Conservation (phyloP, 2,329 filamentous ascomycete genomes). For the Thielaviopsis musarum region DNA sequence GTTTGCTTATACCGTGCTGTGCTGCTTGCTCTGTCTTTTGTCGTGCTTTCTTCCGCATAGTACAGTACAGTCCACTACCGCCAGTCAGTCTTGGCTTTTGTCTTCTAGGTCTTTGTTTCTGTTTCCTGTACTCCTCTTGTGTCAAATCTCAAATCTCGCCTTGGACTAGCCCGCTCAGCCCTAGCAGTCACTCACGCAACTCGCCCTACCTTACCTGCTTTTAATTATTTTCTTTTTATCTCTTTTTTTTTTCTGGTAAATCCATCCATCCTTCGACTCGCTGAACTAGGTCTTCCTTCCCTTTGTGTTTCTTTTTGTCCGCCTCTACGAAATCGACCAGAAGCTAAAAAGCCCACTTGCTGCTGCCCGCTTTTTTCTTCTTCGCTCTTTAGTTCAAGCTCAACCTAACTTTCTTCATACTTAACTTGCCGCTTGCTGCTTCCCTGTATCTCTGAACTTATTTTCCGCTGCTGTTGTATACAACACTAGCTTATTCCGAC, state of each 20-base stretch:
- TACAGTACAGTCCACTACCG: background rate
- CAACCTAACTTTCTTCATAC: background rate
- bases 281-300: background rate
- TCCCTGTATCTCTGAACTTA: background rate
- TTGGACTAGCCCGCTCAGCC: background rate
- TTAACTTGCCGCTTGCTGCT: background rate
- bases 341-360: no score
- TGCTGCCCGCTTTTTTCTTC: background rate
- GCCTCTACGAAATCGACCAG: background rate
- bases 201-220: background rate
- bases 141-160: background rate
- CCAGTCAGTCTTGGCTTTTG: background rate
- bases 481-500: background rate
- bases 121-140: background rate
- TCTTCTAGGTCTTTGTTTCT: background rate
- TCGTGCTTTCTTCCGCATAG: background rate
- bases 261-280: background rate
- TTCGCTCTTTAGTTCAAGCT: background rate
- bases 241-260: background rate
- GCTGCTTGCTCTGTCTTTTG: background rate
- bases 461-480: background rate
- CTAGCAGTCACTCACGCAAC: background rate
- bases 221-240: background rate
- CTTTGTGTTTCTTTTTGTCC: background rate
- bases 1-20: background rate